Evolutionary conservation across 148 eudicot genomes (phyloP).

Genomic region (Nyssa sinensis): DNA sequence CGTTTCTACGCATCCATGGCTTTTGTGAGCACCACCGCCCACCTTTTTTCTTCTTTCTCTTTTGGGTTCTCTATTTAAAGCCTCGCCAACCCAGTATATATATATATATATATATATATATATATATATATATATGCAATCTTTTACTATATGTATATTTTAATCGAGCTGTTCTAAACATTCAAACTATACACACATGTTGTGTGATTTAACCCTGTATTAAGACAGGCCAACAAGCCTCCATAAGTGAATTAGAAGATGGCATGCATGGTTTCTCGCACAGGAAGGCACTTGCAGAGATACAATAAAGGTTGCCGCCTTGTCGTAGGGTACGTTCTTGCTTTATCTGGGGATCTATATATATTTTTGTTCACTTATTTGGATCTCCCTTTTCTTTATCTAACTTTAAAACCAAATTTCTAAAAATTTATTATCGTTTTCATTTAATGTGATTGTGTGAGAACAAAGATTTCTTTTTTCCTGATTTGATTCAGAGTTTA

Average conservation of each 20-base stretch:
- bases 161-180: too few relatives aligned
- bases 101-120: neutral
- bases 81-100: neutral
- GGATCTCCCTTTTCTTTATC: too few relatives aligned
- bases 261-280: conserved; percentile 43
- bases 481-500: too few relatives aligned
- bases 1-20: neutral
- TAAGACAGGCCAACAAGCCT: too few relatives aligned
- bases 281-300: conserved; percentile 50
- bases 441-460: too few relatives aligned
- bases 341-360: neutral
- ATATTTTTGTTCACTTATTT: too few relatives aligned
- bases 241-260: conserved; percentile 12
- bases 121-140: neutral
- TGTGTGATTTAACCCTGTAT: too few relatives aligned
- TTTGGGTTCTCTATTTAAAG: neutral
- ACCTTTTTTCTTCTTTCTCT: neutral
- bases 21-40: neutral
- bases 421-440: too few relatives aligned
- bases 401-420: too few relatives aligned
- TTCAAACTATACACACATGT: too few relatives aligned
- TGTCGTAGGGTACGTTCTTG: conserved; percentile 44
- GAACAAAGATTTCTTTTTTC: too few relatives aligned
- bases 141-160: too few relatives aligned
- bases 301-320: conserved; percentile 45